Conservation (phyloP, 306 rosid genomes). For the Alnus rubra region DNA sequence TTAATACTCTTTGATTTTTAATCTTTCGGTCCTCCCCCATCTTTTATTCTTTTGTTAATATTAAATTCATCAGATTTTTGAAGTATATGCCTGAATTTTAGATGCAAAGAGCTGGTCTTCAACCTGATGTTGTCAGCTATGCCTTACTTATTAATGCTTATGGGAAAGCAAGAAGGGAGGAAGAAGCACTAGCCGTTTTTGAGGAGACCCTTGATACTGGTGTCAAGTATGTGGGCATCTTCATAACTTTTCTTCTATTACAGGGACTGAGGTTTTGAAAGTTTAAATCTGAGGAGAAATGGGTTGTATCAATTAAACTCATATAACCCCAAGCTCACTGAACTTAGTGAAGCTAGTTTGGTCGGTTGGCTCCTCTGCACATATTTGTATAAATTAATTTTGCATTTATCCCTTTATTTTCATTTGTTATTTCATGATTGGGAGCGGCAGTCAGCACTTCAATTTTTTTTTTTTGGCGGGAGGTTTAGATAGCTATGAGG, state of each 20-base stretch:
- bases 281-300: too few species aligned
- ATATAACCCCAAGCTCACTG: not conserved
- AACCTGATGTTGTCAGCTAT: constrained; percentile 37
- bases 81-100: too few species aligned
- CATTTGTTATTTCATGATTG: too few species aligned
- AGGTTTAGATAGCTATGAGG: too few species aligned
- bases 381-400: not conserved
- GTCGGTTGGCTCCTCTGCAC: not conserved
- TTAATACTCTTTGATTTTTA: not conserved
- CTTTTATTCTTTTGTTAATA: constrained; percentile 32
- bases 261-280: not conserved
- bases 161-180: constrained; percentile 96
- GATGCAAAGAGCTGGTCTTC: too few species aligned
- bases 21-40: not conserved
- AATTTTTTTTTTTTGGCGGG: too few species aligned
- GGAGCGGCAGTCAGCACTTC: too few species aligned
- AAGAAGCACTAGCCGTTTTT: constrained; percentile 95
- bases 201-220: constrained; percentile 99
- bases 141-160: constrained; percentile 83
- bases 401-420: too few species aligned
- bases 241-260: constrained; percentile 4
- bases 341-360: not conserved
- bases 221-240: constrained; percentile 60
- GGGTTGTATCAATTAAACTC: not conserved
- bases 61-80: too few species aligned